Evolutionary conservation across 2,329 filamentous ascomycete species (phyloP), one percentile per base, ranked within the genome.

Genomic region (Colletotrichum nymphaeae): DNA sequence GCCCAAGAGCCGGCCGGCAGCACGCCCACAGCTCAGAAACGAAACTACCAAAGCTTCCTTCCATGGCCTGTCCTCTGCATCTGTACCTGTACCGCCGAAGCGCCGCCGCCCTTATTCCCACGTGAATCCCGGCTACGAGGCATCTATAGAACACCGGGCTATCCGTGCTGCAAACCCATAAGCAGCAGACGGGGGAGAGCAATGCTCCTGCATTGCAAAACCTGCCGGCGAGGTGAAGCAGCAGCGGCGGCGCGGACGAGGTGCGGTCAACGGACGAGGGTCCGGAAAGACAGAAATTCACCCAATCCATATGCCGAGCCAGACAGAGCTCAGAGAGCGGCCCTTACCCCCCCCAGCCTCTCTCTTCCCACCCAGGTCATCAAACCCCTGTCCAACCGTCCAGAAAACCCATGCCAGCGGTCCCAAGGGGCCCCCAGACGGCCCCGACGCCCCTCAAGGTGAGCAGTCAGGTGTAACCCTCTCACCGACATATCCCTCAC

Each of bases 381-480:
- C 42, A 22, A 49, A 49, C 42, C 42, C 42, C 42, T 49, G 42
- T 49, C 42, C 19, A 22, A 42, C 37, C 37, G 37, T 42, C 37
- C 37, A 42, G 16, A 42, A 11, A 22, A 22, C 4, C 42, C 42
- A 49, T 49, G 42, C 42, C 19, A 68, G 52, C 30, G 37, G 37
- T 42, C 19, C 59, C 55, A 55, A 32, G 30, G 16, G 32, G 63
- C 16, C 22, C 52, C 32, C 22, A 24, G 22, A n/a, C 7, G 22
- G 37, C 52, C 22, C 32, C 52, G 32, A 26, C 32, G 22, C 9
- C 8, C 24, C 30, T 24, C 60, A 63, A 73, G 71, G 71, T 71
- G 71, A 73, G 71, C 67, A 73, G 71, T 73, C 67, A 71, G 56
- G 71, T 71, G 67, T 66, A 71, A 62, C 71, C 67, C 55, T 71